Conservation (phyloP, 257 asterid genomes). For the Sherardia arvensis region DNA sequence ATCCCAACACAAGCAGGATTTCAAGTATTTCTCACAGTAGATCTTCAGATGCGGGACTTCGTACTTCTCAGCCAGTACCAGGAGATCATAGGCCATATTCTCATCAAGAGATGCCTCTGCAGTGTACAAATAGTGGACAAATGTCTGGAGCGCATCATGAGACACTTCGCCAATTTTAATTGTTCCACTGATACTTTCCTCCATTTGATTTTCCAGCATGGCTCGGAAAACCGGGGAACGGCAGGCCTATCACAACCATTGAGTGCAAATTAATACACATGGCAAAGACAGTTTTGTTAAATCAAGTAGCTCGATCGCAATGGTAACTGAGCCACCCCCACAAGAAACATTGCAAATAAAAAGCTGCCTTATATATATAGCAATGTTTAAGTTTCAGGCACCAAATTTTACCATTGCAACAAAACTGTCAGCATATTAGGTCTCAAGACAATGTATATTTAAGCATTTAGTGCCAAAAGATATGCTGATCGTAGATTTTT, state of each 20-base stretch:
- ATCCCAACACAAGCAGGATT: slow-evolving; percentile 61
- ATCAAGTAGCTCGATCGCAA: background rate
- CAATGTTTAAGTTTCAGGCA: background rate
- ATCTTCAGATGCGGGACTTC: slow-evolving; percentile 77
- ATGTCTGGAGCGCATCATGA: slow-evolving; percentile 60
- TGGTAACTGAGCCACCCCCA: slow-evolving; percentile 9
- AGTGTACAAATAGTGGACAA: slow-evolving; percentile 63
- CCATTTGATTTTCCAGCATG: slow-evolving; percentile 81
- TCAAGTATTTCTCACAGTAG: slow-evolving; percentile 64
- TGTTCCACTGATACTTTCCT: slow-evolving; percentile 74
- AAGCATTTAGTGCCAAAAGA: background rate
- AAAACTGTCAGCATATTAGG: background rate
- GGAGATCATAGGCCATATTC: slow-evolving; percentile 69
- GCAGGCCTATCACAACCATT: slow-evolving; percentile 37
- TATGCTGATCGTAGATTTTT: background rate
- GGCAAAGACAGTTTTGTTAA: background rate
- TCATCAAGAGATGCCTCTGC: slow-evolving; percentile 77
- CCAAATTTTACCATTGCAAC: too few relatives aligned
- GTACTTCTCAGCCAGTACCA: slow-evolving; percentile 73
- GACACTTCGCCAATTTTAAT: slow-evolving; percentile 76
- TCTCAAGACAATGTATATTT: background rate
- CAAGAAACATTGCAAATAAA: slow-evolving; percentile 2
- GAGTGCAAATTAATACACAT: background rate
- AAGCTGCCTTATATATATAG: background rate
- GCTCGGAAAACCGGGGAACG: slow-evolving; percentile 87